Percentiles rank a stretch among this genome's conserved stretches.
Conservation (phyloP, 169 alveolate species). For the Fabrea salina region DNA sequence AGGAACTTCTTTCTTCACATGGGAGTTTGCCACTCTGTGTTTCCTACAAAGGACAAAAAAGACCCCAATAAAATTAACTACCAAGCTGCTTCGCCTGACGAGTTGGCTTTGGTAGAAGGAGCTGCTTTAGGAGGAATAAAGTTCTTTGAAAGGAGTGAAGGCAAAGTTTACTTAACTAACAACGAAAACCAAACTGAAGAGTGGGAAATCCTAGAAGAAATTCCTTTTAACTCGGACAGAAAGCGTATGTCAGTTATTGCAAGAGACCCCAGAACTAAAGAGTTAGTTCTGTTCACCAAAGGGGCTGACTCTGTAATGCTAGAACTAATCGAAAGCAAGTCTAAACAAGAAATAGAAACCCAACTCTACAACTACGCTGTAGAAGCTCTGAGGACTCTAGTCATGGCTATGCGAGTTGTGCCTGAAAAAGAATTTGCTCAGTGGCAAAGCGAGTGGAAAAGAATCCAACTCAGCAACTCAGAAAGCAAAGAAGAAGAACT, state of each 20-base stretch:
- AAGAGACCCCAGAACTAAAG: constrained; percentile 35
- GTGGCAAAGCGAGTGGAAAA: constrained; percentile 41
- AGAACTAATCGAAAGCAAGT: constrained; percentile 48
- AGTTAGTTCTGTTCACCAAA: constrained; percentile 78
- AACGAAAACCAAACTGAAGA: background rate
- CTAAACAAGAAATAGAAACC: background rate
- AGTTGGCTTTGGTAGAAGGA: constrained; percentile 73
- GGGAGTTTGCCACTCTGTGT: constrained; percentile 13
- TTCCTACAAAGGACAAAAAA: constrained; percentile 14
- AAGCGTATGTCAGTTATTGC: constrained; percentile 77
- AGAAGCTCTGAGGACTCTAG: constrained; percentile 75
- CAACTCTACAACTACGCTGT: constrained; percentile 52
- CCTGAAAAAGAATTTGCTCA: constrained; percentile 43
- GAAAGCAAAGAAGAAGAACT: constrained; percentile 53
- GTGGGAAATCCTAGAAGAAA: constrained; percentile 24
- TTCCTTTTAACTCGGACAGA: constrained; percentile 69
- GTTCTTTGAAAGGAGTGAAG: constrained; percentile 36
- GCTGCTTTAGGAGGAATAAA: constrained; percentile 44
- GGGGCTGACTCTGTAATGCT: constrained; percentile 94
- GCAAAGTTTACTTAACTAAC: constrained; percentile 12
- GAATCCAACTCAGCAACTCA: constrained; percentile 35
- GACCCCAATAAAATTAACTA: background rate
- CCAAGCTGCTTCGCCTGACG: constrained; percentile 44
- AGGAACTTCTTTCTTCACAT: background rate
- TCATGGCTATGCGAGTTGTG: constrained; percentile 64